These are phyloP conservation scores for Calocybe indica DNA, from an alignment of 768 basidiomycete species.

Conservation along the genomic window DNA sequence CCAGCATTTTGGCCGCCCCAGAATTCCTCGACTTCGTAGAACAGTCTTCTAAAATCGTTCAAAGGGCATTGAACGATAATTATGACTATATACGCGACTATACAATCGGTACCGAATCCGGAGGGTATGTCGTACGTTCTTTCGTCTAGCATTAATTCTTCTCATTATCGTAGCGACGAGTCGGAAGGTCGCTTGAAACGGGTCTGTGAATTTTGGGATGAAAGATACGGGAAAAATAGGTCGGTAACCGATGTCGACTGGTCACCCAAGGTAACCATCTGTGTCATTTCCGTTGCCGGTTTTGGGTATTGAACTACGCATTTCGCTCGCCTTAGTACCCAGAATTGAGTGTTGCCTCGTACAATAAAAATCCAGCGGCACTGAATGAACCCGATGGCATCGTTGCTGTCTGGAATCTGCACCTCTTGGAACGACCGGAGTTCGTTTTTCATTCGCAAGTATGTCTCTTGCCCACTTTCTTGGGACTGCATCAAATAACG, in stretches of 20 bases:
- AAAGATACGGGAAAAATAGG: slow-evolving; percentile 85
- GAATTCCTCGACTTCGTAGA: slow-evolving; percentile 95
- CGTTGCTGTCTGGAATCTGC: slow-evolving; percentile 96
- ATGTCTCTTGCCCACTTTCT: slow-evolving; percentile 17
- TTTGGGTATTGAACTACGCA: too few species aligned
- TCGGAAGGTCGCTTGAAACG: slow-evolving; percentile 88
- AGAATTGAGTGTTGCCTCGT: slow-evolving; percentile 91
- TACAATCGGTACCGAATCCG: slow-evolving; percentile 80
- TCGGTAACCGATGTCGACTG: slow-evolving; percentile 97
- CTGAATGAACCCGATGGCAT: slow-evolving; percentile 96
- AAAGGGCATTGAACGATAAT: slow-evolving; percentile 88
- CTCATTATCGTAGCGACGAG: slow-evolving; percentile 56
- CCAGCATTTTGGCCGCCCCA: slow-evolving; percentile 76
- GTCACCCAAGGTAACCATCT: slow-evolving; percentile 79
- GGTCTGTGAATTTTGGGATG: slow-evolving; percentile 93
- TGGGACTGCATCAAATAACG: slow-evolving; percentile 8
- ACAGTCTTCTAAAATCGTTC: slow-evolving; percentile 90
- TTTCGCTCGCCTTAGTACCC: slow-evolving; percentile 59
- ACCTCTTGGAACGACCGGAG: slow-evolving; percentile 91
- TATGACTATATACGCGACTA: slow-evolving; percentile 99
- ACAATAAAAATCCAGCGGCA: slow-evolving; percentile 94
- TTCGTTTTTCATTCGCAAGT: slow-evolving; percentile 99
- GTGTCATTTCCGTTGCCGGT: not conserved
- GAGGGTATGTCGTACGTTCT: slow-evolving; percentile 49
- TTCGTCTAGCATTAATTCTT: not conserved